These are phyloP conservation scores for Zychaea mexicana DNA, from an alignment of 371 early-diverging fungal species.

Conservation along the genomic window DNA sequence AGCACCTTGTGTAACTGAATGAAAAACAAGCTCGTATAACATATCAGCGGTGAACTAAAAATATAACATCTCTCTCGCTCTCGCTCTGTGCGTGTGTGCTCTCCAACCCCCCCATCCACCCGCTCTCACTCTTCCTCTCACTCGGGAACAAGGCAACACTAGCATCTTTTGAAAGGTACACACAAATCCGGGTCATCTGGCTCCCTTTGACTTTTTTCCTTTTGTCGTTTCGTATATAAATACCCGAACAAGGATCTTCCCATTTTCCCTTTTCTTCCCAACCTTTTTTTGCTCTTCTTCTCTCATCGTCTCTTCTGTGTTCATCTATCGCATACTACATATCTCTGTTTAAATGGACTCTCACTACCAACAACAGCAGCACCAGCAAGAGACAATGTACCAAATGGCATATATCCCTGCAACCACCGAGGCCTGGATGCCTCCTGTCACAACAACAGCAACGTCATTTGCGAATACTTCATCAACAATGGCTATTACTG, in stretches of 20 bases:
- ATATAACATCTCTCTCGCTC: neutral
- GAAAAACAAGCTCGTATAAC: neutral
- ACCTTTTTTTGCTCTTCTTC: neutral
- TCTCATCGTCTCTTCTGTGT: no score
- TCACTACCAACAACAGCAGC: neutral
- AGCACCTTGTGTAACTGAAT: neutral
- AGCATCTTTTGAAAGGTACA: neutral
- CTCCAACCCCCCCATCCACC: neutral
- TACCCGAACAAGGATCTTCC: neutral
- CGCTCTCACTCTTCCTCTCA: neutral
- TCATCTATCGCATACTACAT: neutral
- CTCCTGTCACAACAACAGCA: neutral
- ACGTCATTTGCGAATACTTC: neutral
- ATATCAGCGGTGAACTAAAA: neutral
- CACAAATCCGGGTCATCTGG: neutral
- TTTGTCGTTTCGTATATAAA: neutral
- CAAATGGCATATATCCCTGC: neutral
- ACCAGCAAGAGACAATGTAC: neutral
- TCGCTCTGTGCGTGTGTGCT: constrained; percentile 1
- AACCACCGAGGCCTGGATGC: constrained; percentile 3
- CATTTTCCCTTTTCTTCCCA: neutral
- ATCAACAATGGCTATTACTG: neutral
- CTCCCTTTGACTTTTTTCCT: neutral
- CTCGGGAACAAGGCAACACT: constrained; percentile 1
- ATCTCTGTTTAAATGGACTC: neutral